Conservation (phyloP, 129 eudicot genomes). For the Arctium lappa region DNA sequence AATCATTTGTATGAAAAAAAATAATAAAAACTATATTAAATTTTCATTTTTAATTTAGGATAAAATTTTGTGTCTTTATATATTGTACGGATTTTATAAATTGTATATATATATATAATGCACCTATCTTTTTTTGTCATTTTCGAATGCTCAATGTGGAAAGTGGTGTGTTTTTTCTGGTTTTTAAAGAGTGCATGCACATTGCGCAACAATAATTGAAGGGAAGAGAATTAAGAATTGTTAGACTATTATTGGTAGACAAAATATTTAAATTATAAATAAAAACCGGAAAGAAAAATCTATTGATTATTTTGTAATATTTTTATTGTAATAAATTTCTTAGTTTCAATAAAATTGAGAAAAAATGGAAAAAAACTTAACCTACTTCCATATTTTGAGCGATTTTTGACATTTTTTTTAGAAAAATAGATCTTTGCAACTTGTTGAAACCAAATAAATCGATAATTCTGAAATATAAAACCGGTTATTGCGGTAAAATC, state of each 20-base stretch:
- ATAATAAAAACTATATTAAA: too few relatives aligned
- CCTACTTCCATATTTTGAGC: too few relatives aligned
- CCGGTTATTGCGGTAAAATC: neutral
- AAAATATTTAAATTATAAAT: neutral
- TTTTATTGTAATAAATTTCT: too few relatives aligned
- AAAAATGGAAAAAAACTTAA: neutral
- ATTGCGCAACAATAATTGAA: neutral
- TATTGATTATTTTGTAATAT: too few relatives aligned
- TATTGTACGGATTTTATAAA: too few relatives aligned
- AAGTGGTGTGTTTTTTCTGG: neutral
- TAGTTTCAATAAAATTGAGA: neutral
- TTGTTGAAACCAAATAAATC: neutral
- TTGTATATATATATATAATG: neutral
- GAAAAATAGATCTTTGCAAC: neutral
- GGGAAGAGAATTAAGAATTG: neutral
- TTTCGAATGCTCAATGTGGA: slow-evolving; percentile 6
- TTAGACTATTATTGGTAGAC: neutral
- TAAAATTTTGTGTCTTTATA: too few relatives aligned
- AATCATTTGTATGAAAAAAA: too few relatives aligned
- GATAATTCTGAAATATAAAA: neutral
- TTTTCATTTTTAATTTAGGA: too few relatives aligned
- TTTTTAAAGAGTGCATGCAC: neutral
- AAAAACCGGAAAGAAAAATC: neutral
- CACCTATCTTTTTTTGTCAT: slow-evolving; percentile 14
- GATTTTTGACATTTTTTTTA: neutral